Evolutionary conservation across 1,139 yeast species (phyloP), one percentile per base, ranked within the genome.

Genomic region (Geotrichum aggregatum): DNA sequence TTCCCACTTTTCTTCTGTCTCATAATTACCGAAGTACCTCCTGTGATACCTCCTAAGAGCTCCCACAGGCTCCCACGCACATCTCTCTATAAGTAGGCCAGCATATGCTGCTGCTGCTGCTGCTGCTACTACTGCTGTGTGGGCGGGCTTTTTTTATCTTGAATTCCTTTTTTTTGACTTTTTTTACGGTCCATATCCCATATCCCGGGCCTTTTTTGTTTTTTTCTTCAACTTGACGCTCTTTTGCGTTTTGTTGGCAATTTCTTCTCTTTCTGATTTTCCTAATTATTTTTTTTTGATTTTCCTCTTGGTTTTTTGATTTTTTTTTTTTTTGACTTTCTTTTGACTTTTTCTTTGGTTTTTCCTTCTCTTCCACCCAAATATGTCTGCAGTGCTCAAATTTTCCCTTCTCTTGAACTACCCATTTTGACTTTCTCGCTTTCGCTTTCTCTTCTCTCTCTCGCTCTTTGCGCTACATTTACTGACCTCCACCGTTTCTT

Each of bases 241-340:
- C 8, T 8, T 8, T 5, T 5, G 22, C 18, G 13, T n/a, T 45
- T 19, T 16, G 34, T 22, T 41, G 22, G 44, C 33, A 41, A n/a
- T 41, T 28, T 41, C 34, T 19, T 30, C 31, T 30, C 39, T 40
- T 40, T 40, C 22, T 28, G 22, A 30, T 18, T 47, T 40, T 40
- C 31, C 22, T 16, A 22, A 30, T 28, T 19, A 21, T 21, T 40
- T n/a, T 30, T 40, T 47, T 38, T 47, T 33, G 13, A 21, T 18
- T 47, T 30, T 40, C n/a, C n/a, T n/a, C n/a, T 47, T 34, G 13
- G 10, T 19, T 10, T n/a, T 28, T 38, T 28, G 16, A 24, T 33
- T 33, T 47, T 19, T 33, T 40, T 28, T 46, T 38, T 39, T 33
- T 19, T 40, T 30, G 10, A 7, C 13, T 46, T 31, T 33, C 30